Evolutionary conservation across 1,284 basidiomycete species (phyloP), one percentile per base, ranked within the genome.

Genomic region (Ustilago xerochloae): DNA sequence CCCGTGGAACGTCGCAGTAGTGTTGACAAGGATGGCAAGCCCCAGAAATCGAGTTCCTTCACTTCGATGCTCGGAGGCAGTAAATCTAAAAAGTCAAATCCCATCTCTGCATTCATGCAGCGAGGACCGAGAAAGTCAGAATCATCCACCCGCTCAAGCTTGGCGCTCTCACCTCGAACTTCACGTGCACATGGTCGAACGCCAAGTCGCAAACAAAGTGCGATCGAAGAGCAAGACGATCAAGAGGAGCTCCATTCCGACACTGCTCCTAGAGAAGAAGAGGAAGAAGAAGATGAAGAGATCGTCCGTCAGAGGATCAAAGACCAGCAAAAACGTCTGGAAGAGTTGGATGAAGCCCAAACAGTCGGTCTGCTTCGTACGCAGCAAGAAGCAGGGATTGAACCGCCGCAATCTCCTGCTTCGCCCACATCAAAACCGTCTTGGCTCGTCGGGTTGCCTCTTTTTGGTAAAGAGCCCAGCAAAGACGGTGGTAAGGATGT

Each of bases 331-430:
- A 63, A 66, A 30, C 39, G 64, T 16, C 30, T 75, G 18, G 68
- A 75, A 20, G 67, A 71, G 2, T 35, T 75, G 10, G 73, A 75
- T 36, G 55, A 71, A 36, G 68, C 68, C 4, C 73, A 75, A 52
- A 71, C 54, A 9, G 28, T 60, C 1, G 73, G 68, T 0, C 50
- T 75, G 24, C 50, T 68, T 6, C 56, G 64, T 15, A 73, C 64
- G 8, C 64, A 67, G 50, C 56, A 73, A 38, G 70, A 73, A 30
- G 64, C 61, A 0, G 64, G 70, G 6, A 56, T 73, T 38, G 70
- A 73, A 29, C 63, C 64, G 9, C 41, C 64, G 4, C 30, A 54
- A 15, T 62, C 53, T 1, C 63, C 57, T 10, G 18, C 39, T 3
- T 50, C 47, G 6, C 63, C 58, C 2, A 45, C 51, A 10, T 8